phyloP scores from a whole-genome alignment of 768 basidiomycete species.

The Leccinum obscurum region DNA sequence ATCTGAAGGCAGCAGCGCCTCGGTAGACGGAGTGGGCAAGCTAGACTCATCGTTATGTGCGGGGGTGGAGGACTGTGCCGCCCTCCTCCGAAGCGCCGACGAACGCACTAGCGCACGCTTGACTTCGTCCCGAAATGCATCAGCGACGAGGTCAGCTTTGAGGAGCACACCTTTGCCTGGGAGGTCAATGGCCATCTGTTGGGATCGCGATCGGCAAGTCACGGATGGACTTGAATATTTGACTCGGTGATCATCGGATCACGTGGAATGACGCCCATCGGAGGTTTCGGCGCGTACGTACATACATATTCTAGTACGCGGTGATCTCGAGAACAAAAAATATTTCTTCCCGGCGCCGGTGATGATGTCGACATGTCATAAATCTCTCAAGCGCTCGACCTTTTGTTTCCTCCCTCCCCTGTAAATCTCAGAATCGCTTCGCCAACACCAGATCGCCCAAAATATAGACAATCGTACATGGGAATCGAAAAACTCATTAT shows the following conservation, averaged over 20 bases:
- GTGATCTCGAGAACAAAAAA: not conserved
- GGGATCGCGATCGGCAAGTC: not conserved
- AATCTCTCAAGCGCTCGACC: not conserved
- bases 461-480: not conserved
- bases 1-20: not conserved
- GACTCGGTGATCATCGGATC: constrained; percentile 5
- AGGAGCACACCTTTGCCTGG: constrained; percentile 71
- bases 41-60: not conserved
- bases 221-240: not conserved
- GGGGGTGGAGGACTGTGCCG: not conserved
- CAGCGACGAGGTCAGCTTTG: constrained; percentile 76
- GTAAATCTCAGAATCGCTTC: not conserved
- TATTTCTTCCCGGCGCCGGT: not conserved
- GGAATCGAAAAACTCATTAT: not conserved
- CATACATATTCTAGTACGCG: not conserved
- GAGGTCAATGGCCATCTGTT: constrained; percentile 30
- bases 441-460: not conserved
- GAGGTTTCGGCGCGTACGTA: not conserved
- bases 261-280: constrained; percentile 11
- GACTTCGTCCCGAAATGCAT: constrained; percentile 70
- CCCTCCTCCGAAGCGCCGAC: not conserved
- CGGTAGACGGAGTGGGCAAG: not conserved
- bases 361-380: not conserved
- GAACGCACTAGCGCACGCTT: not conserved
- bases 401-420: too few species aligned